phyloP scores from a whole-genome alignment of 1,284 basidiomycete species.

The Ganoderma resinaceum region DNA sequence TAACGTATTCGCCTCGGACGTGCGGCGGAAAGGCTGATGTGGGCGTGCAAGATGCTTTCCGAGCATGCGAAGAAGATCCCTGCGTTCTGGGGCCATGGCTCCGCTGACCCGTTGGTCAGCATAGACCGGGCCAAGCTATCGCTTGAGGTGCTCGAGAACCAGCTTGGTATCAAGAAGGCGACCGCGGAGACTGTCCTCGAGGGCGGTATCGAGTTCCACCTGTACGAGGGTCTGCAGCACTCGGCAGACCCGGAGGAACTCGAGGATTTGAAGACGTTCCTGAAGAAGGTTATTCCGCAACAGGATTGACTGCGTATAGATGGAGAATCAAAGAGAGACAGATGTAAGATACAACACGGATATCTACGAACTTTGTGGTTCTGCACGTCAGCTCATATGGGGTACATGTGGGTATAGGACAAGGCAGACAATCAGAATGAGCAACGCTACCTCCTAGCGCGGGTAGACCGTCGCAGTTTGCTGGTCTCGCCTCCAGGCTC shows the following conservation, averaged over 20 bases:
- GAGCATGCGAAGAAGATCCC: constrained; percentile 67
- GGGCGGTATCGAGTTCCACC: constrained; percentile 52
- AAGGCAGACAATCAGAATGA: too few relatives aligned
- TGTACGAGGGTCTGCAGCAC: constrained; percentile 70
- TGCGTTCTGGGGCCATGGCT: constrained; percentile 90
- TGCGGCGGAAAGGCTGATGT: not conserved
- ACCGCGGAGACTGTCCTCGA: constrained; percentile 33
- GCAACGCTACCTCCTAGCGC: constrained; percentile 26
- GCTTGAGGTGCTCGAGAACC: constrained; percentile 57
- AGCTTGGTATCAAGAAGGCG: constrained; percentile 52
- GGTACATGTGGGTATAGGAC: not conserved
- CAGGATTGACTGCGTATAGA: constrained; percentile 10
- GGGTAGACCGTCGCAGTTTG: constrained; percentile 26
- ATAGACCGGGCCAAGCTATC: constrained; percentile 57
- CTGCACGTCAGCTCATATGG: not conserved
- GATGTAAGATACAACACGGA: constrained; percentile 21
- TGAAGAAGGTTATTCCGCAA: constrained; percentile 51
- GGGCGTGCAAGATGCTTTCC: constrained; percentile 57
- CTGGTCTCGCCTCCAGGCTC: constrained; percentile 15
- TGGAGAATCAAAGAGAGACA: constrained; percentile 4
- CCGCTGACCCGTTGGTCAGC: constrained; percentile 76
- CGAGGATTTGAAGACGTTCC: constrained; percentile 66
- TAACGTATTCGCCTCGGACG: not conserved
- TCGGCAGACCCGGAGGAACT: constrained; percentile 69
- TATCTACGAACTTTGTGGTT: constrained; percentile 8